phyloP scores from a whole-genome alignment of 1,284 basidiomycete genomes.

The Marasmius oreades region DNA sequence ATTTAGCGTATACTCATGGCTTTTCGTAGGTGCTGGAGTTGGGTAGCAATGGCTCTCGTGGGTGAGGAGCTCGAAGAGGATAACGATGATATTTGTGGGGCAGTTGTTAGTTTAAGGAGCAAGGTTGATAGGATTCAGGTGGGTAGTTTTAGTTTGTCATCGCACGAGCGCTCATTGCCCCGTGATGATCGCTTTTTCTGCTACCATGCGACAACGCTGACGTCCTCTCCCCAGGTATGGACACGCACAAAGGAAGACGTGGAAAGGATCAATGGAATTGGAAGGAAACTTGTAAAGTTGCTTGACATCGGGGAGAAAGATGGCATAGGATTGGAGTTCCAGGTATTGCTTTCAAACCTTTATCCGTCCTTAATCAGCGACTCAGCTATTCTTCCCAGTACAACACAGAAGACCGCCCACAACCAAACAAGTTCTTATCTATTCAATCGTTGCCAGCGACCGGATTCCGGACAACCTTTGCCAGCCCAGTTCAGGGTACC shows the following conservation, averaged over 20 bases:
- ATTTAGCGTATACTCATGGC: background rate
- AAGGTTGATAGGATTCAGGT: constrained; percentile 87
- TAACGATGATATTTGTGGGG: constrained; percentile 80
- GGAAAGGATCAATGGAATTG: constrained; percentile 80
- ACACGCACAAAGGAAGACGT: constrained; percentile 80
- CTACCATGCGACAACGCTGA: background rate
- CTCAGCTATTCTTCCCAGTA: constrained; percentile 41
- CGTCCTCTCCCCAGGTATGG: constrained; percentile 43
- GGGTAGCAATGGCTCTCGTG: constrained; percentile 87
- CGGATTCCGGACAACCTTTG: constrained; percentile 41
- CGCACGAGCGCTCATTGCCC: background rate
- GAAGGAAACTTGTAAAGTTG: constrained; percentile 75
- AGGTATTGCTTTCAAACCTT: constrained; percentile 43
- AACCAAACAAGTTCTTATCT: constrained; percentile 75
- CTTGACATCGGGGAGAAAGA: constrained; percentile 79
- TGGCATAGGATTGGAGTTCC: constrained; percentile 84
- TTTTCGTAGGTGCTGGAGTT: constrained; percentile 65
- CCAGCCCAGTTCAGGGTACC: constrained; percentile 14
- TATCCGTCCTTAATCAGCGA: constrained; percentile 5
- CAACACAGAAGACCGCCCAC: constrained; percentile 77
- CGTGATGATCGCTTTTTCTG: background rate
- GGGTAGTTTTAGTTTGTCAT: background rate
- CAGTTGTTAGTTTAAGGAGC: constrained; percentile 83
- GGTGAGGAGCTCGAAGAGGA: constrained; percentile 87
- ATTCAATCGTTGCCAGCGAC: constrained; percentile 67